Conservation (phyloP, 2,329 filamentous ascomycete species). For the Zymoseptoria pseudotritici region DNA sequence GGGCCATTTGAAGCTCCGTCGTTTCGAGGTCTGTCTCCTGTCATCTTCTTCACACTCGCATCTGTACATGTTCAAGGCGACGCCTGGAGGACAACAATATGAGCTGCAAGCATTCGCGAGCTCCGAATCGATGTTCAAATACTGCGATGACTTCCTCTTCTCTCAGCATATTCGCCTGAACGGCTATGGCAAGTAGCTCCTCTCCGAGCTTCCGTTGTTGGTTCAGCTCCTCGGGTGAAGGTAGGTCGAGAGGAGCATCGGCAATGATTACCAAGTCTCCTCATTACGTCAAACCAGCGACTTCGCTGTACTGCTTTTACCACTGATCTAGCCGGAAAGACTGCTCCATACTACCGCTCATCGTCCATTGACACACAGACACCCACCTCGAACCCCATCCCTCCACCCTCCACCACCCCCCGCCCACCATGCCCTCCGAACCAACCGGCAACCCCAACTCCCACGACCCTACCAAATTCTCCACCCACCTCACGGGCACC, state of each 20-base stretch:
- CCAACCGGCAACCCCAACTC: conserved; percentile 36
- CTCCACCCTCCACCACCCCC: not conserved
- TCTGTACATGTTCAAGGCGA: no score
- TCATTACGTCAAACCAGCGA: not conserved
- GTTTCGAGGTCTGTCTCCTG: not conserved
- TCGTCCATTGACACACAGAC: not conserved
- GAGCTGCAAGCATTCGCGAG: no score
- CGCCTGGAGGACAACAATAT: no score
- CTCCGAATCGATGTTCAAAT: no score
- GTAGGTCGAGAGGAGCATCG: not conserved
- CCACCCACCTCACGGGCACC: conserved; percentile 31
- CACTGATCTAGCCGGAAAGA: not conserved
- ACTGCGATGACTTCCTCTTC: no score
- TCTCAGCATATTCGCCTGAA: not conserved
- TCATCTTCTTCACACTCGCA: no score
- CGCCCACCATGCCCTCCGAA: conserved; percentile 23
- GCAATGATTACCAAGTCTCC: not conserved
- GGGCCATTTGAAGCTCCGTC: no score
- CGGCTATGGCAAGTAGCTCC: not conserved
- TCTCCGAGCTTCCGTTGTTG: not conserved
- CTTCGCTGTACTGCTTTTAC: not conserved
- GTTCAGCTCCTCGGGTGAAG: not conserved
- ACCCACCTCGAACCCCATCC: not conserved
- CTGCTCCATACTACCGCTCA: not conserved
- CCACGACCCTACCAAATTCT: conserved; percentile 30